Base-by-base conservation (phyloP, 345 rosid species). In the Salix brachista region DNA sequence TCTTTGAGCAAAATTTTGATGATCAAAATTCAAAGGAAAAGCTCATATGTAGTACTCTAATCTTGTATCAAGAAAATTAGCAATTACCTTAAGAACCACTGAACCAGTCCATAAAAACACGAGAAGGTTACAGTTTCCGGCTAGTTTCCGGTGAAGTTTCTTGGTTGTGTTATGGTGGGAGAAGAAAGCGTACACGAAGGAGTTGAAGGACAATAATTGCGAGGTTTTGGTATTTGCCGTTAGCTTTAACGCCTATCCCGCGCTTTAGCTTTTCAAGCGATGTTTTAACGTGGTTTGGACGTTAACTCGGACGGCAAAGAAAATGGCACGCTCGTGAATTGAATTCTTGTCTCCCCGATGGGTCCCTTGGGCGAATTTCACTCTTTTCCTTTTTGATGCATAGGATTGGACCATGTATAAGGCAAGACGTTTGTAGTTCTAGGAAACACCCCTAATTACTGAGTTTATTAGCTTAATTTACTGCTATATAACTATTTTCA, bases 201-300 rank as follows among this genome's bases (percentile, higher is more conserved):
- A 58, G 79, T 4, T 34, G 67, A 54, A 72, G 75, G 42, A 75
- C 82, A 85, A 83, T 80, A 75, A 85, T 80, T 72, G 85, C 41
- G 26, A 41, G 2, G 37, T 48, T n/a, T 41, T 32, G 28, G 75
- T 42, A 44, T 54, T 67, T 77, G 60, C 71, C 74, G 86, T 83
- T 74, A 44, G 77, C 41, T 74, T 81, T 72, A 56, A 80, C 83
- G 80, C 77, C 41, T 18, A 46, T 56, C 69, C 70, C 74, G 52
- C 34, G 76, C 64, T 71, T 46, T 37, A 13, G 19, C 39, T 58
- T 13, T 65, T 21, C 32, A 60, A 18, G 32, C 42, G 21, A 37
- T 34, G 3, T 13, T 66, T 18, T 8, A 21, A 41, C 67, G 21
- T 56, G 75, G 58, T 36, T 12, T 16, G 13, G 37, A 74, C 75